Evolutionary conservation across 2,329 filamentous ascomycete species (phyloP), one percentile per base, ranked within the genome.

Genomic region (Penicillium digitatum): DNA sequence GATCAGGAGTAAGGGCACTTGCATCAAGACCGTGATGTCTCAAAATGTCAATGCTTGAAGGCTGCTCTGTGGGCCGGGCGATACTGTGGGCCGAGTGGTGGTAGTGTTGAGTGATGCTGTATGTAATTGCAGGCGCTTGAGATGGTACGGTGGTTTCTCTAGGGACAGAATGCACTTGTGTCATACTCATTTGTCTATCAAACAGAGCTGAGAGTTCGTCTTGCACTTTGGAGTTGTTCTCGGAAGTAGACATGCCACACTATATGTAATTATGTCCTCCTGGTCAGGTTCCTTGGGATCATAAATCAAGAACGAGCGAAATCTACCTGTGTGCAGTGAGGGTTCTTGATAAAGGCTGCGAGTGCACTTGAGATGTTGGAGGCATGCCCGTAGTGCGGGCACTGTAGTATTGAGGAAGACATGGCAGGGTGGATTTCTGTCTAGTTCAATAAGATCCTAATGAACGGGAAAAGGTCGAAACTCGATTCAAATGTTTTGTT

Each of bases 181-280:
- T 72, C 62, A 94, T 81, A 51, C 81, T 88, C 74, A 95, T 82
- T 70, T 89, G 88, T 63, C 84, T 85, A 48, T 87, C 82, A 73
- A 96, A 91, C 66, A 95, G 85, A 56, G 82, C 78, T n/a, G 87
- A 82, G 34, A 96, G 86, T 64, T 95, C 91, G 61, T 95, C 89
- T 69, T 92, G 86, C 66, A 85, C 82, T 73, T 87, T 84, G 77
- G 83, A 81, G 59, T 75, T 79, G 68, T 70, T 66, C 62, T 76
- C 74, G 5, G 67, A 69, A 31, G 66, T 69, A 32, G 74, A 74
- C 48, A 76, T 61, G n/a, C 74, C 72, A 60, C 74, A 76, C 74
- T 77, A 63, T 43, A 63, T 46, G 37, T 29, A 39, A 24, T 26
- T 6, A 27, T 8, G 20, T 29, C 5, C 38, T 20, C 48, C 38